Evolutionary conservation across 371 early-diverging fungal species (phyloP).

Genomic region (Mortierella sp.): DNA sequence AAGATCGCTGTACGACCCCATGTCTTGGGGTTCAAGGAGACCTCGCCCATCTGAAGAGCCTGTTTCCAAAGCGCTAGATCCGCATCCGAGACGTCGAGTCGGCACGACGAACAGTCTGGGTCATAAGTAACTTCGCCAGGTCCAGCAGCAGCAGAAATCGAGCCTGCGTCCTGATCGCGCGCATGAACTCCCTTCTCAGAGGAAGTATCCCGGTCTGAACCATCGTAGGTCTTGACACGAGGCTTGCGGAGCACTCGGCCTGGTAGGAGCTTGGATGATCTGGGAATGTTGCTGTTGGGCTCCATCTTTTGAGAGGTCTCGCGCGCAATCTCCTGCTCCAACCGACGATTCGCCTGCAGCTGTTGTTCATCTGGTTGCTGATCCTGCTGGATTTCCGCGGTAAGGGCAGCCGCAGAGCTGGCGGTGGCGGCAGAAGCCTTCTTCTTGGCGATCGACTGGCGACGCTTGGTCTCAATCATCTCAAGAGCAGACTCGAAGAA

Average conservation of each 20-base stretch:
- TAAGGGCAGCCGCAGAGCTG: slow-evolving; percentile 6
- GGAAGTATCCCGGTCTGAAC: background rate
- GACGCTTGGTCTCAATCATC: slow-evolving; percentile 34
- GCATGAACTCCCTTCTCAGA: background rate
- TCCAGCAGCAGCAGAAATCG: background rate
- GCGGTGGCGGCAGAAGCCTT: slow-evolving; percentile 20
- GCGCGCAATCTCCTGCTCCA: slow-evolving; percentile 1
- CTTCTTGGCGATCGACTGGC: slow-evolving; percentile 33
- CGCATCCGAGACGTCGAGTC: slow-evolving; percentile 22
- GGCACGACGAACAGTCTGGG: slow-evolving; percentile 52
- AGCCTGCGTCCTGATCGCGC: background rate
- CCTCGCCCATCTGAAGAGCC: slow-evolving; percentile 19
- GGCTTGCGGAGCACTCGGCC: slow-evolving; percentile 45
- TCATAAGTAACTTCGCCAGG: background rate
- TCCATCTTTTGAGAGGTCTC: background rate
- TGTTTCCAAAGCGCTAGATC: slow-evolving; percentile 43
- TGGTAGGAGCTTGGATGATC: slow-evolving; percentile 47
- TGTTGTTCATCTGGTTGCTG: background rate
- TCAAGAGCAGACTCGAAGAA: slow-evolving; percentile 44
- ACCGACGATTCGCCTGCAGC: background rate
- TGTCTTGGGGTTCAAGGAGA: slow-evolving; percentile 46
- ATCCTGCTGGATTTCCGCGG: background rate
- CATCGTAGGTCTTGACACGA: slow-evolving; percentile 13
- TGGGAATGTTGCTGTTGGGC: slow-evolving; percentile 36
- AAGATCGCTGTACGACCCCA: slow-evolving; percentile 49